Evolutionary conservation across 495 filamentous ascomycete genomes (phyloP).

Genomic region (Articulospora tetracladia): DNA sequence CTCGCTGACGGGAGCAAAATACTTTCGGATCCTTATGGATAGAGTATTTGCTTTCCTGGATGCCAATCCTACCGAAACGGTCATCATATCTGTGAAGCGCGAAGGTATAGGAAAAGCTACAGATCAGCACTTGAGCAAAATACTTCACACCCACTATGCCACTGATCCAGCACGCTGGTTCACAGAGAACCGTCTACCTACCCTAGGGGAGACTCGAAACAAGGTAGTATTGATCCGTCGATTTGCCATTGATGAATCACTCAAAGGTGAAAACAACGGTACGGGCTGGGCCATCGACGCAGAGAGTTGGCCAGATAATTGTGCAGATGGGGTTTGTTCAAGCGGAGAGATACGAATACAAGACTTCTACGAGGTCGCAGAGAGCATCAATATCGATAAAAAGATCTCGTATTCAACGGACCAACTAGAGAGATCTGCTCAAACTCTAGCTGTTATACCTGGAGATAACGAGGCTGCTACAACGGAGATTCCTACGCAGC

Average conservation of each 20-base stretch:
- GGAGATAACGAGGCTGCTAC: conserved; percentile 22
- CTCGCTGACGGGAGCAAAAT: conserved; percentile 56
- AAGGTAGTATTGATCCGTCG: conserved; percentile 84
- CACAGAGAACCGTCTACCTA: conserved; percentile 68
- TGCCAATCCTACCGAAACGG: conserved; percentile 69
- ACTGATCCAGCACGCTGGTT: conserved; percentile 66
- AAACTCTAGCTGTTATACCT: conserved; percentile 33
- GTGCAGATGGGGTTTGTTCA: conserved; percentile 65
- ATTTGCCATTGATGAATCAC: conserved; percentile 59
- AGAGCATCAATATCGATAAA: conserved; percentile 67
- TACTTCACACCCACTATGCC: conserved; percentile 70
- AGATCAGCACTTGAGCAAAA: conserved; percentile 71
- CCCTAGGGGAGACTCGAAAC: conserved; percentile 72
- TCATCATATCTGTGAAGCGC: conserved; percentile 87
- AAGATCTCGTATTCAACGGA: conserved; percentile 73
- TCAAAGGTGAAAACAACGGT: conserved; percentile 57
- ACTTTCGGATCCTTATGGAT: conserved; percentile 68
- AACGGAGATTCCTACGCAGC: conserved; percentile 29
- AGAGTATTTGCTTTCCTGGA: conserved; percentile 72
- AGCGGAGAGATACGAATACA: conserved; percentile 81
- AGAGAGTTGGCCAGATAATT: conserved; percentile 85
- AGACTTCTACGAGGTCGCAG: conserved; percentile 89
- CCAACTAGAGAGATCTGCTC: conserved; percentile 70
- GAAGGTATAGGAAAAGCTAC: conserved; percentile 79
- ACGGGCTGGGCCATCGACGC: conserved; percentile 80